Conservation (phyloP, 2,329 filamentous ascomycete genomes). For the Ilyonectria destructans region DNA sequence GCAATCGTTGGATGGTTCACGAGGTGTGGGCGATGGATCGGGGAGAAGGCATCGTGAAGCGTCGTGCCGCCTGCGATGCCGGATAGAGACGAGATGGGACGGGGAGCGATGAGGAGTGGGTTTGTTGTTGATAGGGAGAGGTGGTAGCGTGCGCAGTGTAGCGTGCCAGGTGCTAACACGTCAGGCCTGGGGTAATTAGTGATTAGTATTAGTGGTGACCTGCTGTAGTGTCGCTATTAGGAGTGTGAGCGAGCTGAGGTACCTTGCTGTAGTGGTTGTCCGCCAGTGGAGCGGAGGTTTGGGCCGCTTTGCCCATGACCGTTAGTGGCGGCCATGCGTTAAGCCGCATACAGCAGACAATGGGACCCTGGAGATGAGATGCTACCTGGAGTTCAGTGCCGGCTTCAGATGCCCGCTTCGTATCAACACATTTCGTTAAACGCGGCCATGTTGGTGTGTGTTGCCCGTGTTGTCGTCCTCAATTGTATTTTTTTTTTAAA, state of each 20-base stretch:
- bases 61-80: constrained; percentile 33
- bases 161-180: constrained; percentile 6
- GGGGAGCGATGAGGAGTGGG: constrained; percentile 31
- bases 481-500: no score
- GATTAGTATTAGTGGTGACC: neutral
- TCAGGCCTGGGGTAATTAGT: constrained; percentile 6
- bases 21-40: constrained; percentile 31
- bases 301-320: neutral
- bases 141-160: constrained; percentile 15
- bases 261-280: neutral
- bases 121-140: constrained; percentile 27
- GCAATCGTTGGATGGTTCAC: constrained; percentile 24
- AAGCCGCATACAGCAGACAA: neutral
- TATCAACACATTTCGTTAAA: neutral
- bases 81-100: constrained; percentile 30
- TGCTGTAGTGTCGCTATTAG: neutral
- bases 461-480: neutral
- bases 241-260: neutral
- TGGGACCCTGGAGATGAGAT: neutral
- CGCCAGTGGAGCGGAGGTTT: neutral
- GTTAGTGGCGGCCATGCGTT: neutral
- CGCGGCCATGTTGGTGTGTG: neutral
- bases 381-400: neutral
- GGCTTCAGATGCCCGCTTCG: neutral
- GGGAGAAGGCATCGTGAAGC: constrained; percentile 44